These are phyloP conservation scores for Solanum rostratum DNA, from an alignment of 257 asterid genomes.

Conservation along the genomic window DNA sequence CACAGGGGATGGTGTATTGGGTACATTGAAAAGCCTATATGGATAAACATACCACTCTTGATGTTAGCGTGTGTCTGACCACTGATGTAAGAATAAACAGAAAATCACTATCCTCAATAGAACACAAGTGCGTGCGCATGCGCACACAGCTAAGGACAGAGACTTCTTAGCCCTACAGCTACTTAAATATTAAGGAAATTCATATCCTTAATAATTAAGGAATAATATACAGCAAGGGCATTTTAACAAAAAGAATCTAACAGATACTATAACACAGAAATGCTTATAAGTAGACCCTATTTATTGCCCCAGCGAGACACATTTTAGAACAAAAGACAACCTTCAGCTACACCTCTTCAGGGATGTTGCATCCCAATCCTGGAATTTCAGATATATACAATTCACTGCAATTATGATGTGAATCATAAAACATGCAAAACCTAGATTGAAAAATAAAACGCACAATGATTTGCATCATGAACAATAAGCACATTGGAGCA, in stretches of 20 bases:
- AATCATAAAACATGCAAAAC: background rate
- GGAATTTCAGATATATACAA: background rate
- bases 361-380: background rate
- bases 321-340: background rate
- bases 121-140: background rate
- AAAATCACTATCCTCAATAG: background rate
- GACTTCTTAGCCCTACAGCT: background rate
- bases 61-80: background rate
- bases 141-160: background rate
- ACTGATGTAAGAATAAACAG: background rate
- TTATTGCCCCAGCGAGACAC: background rate
- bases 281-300: background rate
- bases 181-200: background rate
- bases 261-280: background rate
- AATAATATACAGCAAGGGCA: background rate
- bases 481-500: background rate
- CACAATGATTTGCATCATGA: background rate
- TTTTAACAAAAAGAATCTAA: background rate
- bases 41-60: background rate
- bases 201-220: background rate
- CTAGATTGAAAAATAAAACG: background rate
- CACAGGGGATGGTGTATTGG: background rate
- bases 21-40: background rate
- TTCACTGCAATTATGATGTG: background rate
- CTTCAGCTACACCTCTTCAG: background rate